Base-by-base conservation (phyloP, 495 filamentous ascomycete species). In the Aspergillus kassunensis region DNA sequence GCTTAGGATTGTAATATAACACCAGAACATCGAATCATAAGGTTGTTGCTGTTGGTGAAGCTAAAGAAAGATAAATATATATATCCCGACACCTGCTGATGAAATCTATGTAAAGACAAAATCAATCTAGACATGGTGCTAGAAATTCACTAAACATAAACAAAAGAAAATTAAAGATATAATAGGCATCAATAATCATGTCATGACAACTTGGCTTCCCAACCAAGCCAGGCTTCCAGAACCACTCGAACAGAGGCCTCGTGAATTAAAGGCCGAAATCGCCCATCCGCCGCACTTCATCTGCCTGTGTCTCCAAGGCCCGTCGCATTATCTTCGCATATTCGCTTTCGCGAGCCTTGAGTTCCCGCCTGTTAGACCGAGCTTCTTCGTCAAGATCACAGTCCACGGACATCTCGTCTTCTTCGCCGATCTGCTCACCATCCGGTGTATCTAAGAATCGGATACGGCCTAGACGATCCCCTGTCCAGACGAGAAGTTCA, bases 401-500 rank as follows among this genome's bases (percentile, higher is more conserved):
- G 54, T 68, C 64, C 36, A 67, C 63, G 24, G 60, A 64, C 49
- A 61, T 57, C 12, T 67, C 70, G 33, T 71, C 72, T 9, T 83
- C 78, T 52, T 73, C 55, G 13, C 72, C 59, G 29, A 62, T 57
- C 66, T 77, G 47, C 65, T 73, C 44, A 64, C 54, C 18, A 59
- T 73, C 60, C 0, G 72, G 65, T 21, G 67, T 65, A 31, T 73
- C 67, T 0, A 82, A 80, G 51, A 87, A 87, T 20, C 77, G 79
- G 18, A 91, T 60, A 27, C 91, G 71, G 15, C 89, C 89, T 44
- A 92, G 72, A 56, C 83, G 83, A 56, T 91, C 89, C 11, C 88
- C 89, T 0, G 87, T 90, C 89, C 89, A 92, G 5, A 92, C 69
- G 11, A 89, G 68, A 43, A 92, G 67, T 57, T 90, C 86, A 58